Base-by-base conservation (phyloP, 257 asterid genomes). In the Handroanthus guayacan region DNA sequence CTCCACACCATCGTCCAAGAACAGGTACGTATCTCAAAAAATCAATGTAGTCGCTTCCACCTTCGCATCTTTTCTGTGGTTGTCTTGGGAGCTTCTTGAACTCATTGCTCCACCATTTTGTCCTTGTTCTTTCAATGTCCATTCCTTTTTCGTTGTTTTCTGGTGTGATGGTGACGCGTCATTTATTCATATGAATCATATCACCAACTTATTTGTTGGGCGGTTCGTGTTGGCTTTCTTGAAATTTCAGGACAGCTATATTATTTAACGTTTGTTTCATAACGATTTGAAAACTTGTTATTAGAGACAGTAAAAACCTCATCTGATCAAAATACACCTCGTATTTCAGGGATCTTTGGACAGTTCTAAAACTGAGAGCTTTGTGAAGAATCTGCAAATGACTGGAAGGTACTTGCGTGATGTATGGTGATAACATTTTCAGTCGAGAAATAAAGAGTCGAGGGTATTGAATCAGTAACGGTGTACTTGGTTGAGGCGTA, bases 1-100 rank as follows among this genome's bases (percentile, higher is more conserved):
- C 97, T 95, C 81, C 98, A 95, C 87, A 85, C 91, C 63, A 86
- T 95, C 64, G 91, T 85, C 9, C 97, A 90, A 84, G 95, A 95
- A 76, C 98, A 95, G 99, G 99, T 95, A 72, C 9, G 80, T 64
- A 13, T 71, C 74, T 57, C 39, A 12, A 77, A 34, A 12, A 5
- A 14, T 9, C 6, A n/a, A 4, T 43, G 43, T 38, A 52, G 76
- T 43, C 12, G 9, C 0, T 5, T 54, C 82, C 51, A 60, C 61
- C 72, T 65, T 78, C 87, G 56, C 72, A 57, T 67, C 57, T 60
- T 60, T 51, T 75, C 14, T 62, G 61, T 62, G 80, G 83, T 44
- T 67, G 76, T 41, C 47, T 20, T 12, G 63, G 58, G 3, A 5
- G 25, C 61, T 67, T 66, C 52, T 67, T 62, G 81, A 71, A 43